Conservation (phyloP, 169 alveolate species). For the Eimeria sp. region DNA sequence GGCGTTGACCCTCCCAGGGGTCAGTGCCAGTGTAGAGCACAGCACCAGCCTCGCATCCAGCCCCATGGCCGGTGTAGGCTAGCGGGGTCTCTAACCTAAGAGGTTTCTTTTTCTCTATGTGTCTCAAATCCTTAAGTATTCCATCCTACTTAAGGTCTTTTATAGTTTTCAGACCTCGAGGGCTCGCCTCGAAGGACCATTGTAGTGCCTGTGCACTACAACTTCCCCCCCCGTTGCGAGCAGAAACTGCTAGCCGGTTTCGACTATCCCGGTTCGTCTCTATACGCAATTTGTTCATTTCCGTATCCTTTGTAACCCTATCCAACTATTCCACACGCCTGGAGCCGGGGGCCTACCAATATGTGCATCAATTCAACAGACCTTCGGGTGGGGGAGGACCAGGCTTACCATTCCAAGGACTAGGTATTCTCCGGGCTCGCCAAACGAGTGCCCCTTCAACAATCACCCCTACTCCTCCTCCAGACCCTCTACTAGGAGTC, state of each 20-base stretch:
- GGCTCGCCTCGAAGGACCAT: too few relatives aligned
- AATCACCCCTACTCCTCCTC: neutral
- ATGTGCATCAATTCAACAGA: neutral
- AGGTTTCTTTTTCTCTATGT: too few relatives aligned
- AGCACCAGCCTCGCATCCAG: too few relatives aligned
- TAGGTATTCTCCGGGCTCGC: neutral
- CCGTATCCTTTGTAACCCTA: neutral
- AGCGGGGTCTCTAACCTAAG: too few relatives aligned
- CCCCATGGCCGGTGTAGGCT: too few relatives aligned
- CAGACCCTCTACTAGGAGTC: neutral
- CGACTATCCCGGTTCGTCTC: neutral
- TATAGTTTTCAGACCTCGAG: too few relatives aligned
- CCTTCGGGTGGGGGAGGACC: neutral
- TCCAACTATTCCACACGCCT: neutral
- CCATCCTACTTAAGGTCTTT: too few relatives aligned
- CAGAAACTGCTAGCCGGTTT: too few relatives aligned
- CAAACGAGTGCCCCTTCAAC: neutral
- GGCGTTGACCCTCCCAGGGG: too few relatives aligned
- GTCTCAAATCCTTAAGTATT: too few relatives aligned
- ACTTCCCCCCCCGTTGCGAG: neutral
- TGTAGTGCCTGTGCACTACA: constrained; percentile 40
- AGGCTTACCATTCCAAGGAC: neutral
- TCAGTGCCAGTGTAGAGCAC: too few relatives aligned
- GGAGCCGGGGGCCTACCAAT: neutral
- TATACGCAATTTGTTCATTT: neutral